Evolutionary conservation across 2,329 filamentous ascomycete genomes (phyloP).

Genomic region (Microcera coccophila): DNA sequence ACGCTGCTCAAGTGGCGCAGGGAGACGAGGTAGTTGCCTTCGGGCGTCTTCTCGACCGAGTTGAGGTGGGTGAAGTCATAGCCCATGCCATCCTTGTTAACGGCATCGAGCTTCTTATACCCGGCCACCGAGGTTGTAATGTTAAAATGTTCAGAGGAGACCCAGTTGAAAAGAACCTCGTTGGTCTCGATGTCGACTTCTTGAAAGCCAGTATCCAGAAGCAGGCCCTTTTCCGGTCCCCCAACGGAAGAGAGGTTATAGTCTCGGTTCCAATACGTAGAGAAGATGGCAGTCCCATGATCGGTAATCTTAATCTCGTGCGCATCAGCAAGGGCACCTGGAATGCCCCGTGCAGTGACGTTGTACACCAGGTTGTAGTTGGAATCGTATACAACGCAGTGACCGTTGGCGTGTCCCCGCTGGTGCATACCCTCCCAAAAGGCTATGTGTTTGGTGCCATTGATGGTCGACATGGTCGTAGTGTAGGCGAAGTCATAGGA

Average conservation of each 20-base stretch:
- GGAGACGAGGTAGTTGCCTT: conserved; percentile 37
- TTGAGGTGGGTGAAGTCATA: conserved; percentile 41
- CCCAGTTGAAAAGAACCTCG: conserved; percentile 36
- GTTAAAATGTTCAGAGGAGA: conserved; percentile 31
- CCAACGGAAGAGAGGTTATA: conserved; percentile 31
- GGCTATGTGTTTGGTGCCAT: conserved; percentile 31
- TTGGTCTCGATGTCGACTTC: conserved; percentile 37
- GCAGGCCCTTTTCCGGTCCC: conserved; percentile 27
- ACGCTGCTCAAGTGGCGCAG: conserved; percentile 31
- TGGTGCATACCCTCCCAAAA: conserved; percentile 33
- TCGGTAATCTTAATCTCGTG: conserved; percentile 43
- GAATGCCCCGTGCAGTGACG: conserved; percentile 34
- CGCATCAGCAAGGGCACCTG: conserved; percentile 34
- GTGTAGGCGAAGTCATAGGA: conserved; percentile 25
- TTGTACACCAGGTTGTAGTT: conserved; percentile 37
- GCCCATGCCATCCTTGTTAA: conserved; percentile 25
- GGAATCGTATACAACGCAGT: conserved; percentile 31
- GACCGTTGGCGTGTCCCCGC: conserved; percentile 27
- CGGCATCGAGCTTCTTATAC: conserved; percentile 28
- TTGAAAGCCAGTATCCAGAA: conserved; percentile 38
- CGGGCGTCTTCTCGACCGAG: conserved; percentile 27
- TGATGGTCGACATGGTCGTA: conserved; percentile 28
- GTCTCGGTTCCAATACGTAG: conserved; percentile 36
- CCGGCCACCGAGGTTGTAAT: conserved; percentile 24
- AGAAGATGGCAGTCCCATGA: conserved; percentile 40